These are phyloP conservation scores for Scytalidium sp. DNA, from an alignment of 2,329 filamentous ascomycete genomes.

Conservation along the genomic window DNA sequence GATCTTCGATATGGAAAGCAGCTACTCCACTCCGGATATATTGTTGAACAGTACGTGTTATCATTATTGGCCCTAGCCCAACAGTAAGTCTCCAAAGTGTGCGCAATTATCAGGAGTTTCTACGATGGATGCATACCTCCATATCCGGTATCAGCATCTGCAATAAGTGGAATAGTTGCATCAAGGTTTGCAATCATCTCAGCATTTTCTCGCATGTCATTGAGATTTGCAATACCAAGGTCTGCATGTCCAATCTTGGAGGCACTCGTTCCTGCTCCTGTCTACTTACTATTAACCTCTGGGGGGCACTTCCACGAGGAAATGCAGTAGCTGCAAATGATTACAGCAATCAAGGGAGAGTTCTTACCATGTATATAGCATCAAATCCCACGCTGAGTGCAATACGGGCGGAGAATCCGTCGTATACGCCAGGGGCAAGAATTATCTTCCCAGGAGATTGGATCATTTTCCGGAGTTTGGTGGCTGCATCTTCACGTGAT, in stretches of 20 bases:
- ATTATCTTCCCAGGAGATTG: constrained; percentile 37
- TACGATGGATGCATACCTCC: no score
- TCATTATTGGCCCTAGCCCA: constrained; percentile 30
- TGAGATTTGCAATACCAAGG: constrained; percentile 45
- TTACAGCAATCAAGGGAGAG: no score
- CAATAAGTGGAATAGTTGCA: constrained; percentile 42
- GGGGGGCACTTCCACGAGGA: no score
- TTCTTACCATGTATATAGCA: constrained; percentile 64
- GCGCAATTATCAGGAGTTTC: no score
- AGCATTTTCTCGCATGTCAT: constrained; percentile 49
- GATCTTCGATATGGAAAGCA: constrained; percentile 61
- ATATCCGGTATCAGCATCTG: constrained; percentile 49
- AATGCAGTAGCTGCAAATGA: no score
- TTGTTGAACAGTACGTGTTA: constrained; percentile 48
- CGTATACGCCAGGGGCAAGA: constrained; percentile 65
- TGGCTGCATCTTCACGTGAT: neutral
- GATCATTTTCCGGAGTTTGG: constrained; percentile 29
- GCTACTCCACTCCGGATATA: constrained; percentile 55
- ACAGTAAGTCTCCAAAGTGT: no score
- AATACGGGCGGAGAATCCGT: constrained; percentile 64
- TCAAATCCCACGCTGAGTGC: constrained; percentile 61
- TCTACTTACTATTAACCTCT: constrained; percentile 40
- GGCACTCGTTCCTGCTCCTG: constrained; percentile 47
- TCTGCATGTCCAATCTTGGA: constrained; percentile 46
- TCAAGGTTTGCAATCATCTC: constrained; percentile 50